Evolutionary conservation across 1,139 yeast species (phyloP).

Genomic region (Meyerozyma guilliermondii): DNA sequence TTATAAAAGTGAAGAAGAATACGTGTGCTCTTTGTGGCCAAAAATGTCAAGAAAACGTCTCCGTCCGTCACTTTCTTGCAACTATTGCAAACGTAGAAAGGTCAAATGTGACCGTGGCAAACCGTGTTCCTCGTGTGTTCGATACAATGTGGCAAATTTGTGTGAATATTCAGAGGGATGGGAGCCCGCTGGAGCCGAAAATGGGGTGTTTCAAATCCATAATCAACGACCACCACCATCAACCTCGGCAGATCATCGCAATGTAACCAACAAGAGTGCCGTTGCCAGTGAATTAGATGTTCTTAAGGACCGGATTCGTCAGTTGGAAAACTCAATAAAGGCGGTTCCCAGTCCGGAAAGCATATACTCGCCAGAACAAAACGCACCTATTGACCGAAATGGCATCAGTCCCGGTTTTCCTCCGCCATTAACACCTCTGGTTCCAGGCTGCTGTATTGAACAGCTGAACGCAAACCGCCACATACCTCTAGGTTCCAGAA

Average conservation of each 20-base stretch:
- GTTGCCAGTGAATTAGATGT: neutral
- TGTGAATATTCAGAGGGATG: constrained; percentile 27
- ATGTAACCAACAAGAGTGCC: neutral
- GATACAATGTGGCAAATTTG: constrained; percentile 15
- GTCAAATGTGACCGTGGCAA: constrained; percentile 24
- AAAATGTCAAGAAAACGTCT: constrained; percentile 12
- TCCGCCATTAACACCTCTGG: neutral
- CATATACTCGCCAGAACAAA: neutral
- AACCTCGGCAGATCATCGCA: too few relatives aligned
- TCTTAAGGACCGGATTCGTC: neutral
- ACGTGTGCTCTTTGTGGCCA: too few relatives aligned
- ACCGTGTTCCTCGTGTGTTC: constrained; percentile 26
- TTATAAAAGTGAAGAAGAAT: too few relatives aligned
- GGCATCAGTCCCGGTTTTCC: neutral
- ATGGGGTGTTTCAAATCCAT: neutral
- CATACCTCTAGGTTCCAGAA: neutral
- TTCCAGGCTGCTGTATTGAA: neutral
- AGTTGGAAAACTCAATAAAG: neutral
- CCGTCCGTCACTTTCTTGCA: constrained; percentile 24
- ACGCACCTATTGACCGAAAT: neutral
- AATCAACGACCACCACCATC: neutral
- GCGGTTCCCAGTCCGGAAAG: neutral
- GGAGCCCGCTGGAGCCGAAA: neutral
- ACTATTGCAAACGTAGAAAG: constrained; percentile 24
- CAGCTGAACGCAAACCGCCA: neutral